Conservation (phyloP, 2,329 filamentous ascomycete genomes). For the Ascochyta lentis region DNA sequence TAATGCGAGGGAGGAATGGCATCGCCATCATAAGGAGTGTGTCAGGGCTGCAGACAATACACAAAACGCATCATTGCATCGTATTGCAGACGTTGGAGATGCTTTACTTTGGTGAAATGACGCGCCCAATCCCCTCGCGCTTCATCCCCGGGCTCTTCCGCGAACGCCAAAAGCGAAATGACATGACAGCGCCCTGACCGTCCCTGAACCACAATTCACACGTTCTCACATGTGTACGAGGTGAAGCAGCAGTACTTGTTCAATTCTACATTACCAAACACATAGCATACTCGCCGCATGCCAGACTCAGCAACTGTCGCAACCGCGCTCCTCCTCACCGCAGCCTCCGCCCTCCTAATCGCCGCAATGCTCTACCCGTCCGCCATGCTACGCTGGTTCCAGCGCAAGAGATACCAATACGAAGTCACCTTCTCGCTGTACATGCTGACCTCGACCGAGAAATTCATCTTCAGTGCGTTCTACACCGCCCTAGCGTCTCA, state of each 20-base stretch:
- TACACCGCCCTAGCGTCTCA: neutral
- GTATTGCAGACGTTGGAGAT: neutral
- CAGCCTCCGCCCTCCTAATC: conserved; percentile 50
- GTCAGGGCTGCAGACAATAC: conserved; percentile 22
- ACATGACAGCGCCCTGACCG: conserved; percentile 8
- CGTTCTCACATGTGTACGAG: neutral
- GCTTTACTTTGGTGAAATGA: neutral
- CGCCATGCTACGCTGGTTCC: conserved; percentile 78
- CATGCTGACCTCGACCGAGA: conserved; percentile 96
- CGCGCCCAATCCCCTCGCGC: conserved; percentile 18
- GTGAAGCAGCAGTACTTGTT: neutral
- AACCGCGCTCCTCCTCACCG: conserved; percentile 44
- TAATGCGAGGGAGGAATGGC: conserved; percentile 8
- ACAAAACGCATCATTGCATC: conserved; percentile 22
- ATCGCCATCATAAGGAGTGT: conserved; percentile 5
- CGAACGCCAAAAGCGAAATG: conserved; percentile 16
- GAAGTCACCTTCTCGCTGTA: conserved; percentile 97
- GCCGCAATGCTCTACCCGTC: conserved; percentile 57
- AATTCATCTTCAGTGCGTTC: conserved; percentile 90
- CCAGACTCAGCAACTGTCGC: conserved; percentile 44
- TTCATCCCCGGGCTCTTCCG: conserved; percentile 16
- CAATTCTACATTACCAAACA: neutral
- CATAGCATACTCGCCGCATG: conserved; percentile 25
- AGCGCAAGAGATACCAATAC: conserved; percentile 96
- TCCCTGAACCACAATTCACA: conserved; percentile 5